Base-by-base conservation (phyloP, 2,329 filamentous ascomycete species). In the Cercospora janseana region DNA sequence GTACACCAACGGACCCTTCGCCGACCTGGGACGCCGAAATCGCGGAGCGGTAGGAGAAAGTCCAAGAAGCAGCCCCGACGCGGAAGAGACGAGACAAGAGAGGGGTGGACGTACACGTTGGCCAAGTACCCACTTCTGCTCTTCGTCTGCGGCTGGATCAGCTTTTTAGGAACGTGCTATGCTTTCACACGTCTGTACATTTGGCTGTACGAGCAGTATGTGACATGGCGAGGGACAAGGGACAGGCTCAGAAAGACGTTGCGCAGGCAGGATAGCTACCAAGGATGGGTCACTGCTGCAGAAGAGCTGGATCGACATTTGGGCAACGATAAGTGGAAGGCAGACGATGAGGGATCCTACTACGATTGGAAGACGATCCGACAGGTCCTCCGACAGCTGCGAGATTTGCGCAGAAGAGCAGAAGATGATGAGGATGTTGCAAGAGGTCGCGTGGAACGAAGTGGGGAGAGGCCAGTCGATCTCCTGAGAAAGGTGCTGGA, bases 121-220 rank as follows among this genome's bases (percentile, higher is more conserved):
- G 76, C 95, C 44, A 96, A 97, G 70, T 97, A 91, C 86, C 93
- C 93, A 2, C 79, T 98, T 59, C 76, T 98, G 26, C 69, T 90
- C 26, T 79, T 87, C 31, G 89, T 95, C 2, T 78, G 86, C 38
- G 81, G 83, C 8, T 97, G 91, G 90, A 81, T 98, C 41, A 64
- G 81, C 1, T 82, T 87, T 10, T 76, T 97, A 16, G 81, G 83
- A 46, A 66, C 83, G 9, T 78, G 82, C 12, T 98, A 98, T 69
- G 73, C 93, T 23, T 73, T 87, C 44, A 96, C 90, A 6, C 78
- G 93, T 31, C 72, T 91, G 54, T 98, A 98, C 72, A 93, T 98
- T 59, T 90, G 85, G 72, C 72, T 88, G 1, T 98, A 97, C 72
- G 93, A 98, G 69, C 87, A 95, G 62, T 87, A 86, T 65, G 77